Conservation (phyloP, 2,329 filamentous ascomycete genomes). For the Bipolaris bicolor region DNA sequence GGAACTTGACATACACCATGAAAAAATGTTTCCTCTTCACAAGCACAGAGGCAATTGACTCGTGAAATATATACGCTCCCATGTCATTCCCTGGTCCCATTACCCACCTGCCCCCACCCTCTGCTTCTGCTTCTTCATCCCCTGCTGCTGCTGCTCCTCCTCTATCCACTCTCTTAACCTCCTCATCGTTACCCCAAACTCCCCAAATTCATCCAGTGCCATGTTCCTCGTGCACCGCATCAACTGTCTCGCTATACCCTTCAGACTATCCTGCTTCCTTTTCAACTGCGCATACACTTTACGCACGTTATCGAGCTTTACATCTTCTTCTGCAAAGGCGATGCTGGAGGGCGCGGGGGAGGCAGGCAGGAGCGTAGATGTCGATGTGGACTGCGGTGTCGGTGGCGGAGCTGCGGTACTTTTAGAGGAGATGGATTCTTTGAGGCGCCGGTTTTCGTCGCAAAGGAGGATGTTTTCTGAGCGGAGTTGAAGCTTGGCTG, state of each 20-base stretch:
- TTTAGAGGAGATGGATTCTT: too few species aligned
- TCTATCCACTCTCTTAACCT: slow-evolving; percentile 22
- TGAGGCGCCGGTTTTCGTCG: neutral
- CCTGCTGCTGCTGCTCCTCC: slow-evolving; percentile 6
- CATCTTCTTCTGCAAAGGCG: slow-evolving; percentile 2
- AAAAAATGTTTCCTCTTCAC: neutral
- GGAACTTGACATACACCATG: neutral
- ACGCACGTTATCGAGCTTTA: slow-evolving; percentile 27
- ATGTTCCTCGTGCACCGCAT: slow-evolving; percentile 16
- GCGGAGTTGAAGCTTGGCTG: too few species aligned
- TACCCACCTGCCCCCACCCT: too few species aligned
- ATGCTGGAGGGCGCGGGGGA: neutral
- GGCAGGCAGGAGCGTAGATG: slow-evolving; percentile 1
- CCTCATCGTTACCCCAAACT: slow-evolving; percentile 10
- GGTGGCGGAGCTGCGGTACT: neutral
- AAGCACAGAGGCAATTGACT: neutral
- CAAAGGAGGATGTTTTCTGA: too few species aligned
- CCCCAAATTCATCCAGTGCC: slow-evolving; percentile 32
- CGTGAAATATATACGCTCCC: neutral
- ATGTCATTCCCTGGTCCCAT: neutral
- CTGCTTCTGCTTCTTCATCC: neutral
- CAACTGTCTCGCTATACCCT: slow-evolving; percentile 15
- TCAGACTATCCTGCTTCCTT: slow-evolving; percentile 24
- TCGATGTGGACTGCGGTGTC: neutral
- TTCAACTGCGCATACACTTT: slow-evolving; percentile 30